Percentiles rank a stretch among this genome's conserved stretches.
Conservation (phyloP, 225 moss, liverwort and hornwort species). For the Climacium dendroides region DNA sequence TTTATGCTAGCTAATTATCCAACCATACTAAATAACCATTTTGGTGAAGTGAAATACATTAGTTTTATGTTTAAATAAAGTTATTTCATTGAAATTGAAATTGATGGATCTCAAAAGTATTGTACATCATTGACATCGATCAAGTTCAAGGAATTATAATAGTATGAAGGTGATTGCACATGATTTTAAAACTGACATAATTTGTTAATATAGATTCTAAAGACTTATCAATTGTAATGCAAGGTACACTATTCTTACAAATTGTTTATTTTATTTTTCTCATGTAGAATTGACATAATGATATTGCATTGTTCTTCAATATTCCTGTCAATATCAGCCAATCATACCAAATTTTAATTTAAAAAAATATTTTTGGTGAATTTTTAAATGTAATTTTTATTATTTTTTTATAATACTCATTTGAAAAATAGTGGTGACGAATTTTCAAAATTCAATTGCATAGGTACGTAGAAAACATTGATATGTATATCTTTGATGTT, state of each 20-base stretch:
- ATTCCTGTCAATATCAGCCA: too few species aligned
- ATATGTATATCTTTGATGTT: neutral
- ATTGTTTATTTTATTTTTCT: neutral
- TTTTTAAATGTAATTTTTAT: neutral
- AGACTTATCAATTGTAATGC: neutral
- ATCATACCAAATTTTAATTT: neutral
- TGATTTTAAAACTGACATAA: neutral
- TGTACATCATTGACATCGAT: neutral
- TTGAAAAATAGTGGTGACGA: neutral
- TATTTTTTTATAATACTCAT: neutral
- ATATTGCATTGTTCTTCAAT: neutral
- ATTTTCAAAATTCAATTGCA: neutral
- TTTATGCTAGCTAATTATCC: neutral
- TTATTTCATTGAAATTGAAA: neutral
- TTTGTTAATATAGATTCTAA: neutral
- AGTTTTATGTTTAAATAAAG: neutral
- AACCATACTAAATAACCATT: neutral
- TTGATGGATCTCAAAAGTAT: neutral
- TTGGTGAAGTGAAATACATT: rapidly evolving
- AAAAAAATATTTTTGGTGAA: neutral
- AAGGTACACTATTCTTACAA: neutral
- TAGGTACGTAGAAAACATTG: neutral
- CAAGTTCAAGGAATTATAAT: neutral
- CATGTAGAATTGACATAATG: rapidly evolving
- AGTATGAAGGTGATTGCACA: too few species aligned